Evolutionary conservation across 192 early-diverging fungal genomes (phyloP).

Genomic region (Coemansia javaensis): DNA sequence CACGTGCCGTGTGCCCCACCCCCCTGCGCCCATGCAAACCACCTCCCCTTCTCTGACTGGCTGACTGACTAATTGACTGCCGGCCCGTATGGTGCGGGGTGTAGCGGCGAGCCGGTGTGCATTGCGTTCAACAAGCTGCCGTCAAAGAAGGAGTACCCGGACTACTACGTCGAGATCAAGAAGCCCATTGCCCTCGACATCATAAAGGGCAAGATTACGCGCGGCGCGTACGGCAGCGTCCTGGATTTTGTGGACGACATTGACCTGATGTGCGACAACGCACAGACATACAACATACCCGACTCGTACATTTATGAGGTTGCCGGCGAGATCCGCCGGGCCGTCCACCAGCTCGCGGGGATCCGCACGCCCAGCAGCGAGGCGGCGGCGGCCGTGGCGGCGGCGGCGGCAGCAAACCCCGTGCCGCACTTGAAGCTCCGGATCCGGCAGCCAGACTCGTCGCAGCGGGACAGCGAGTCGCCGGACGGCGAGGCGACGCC

Average conservation of each 20-base stretch:
- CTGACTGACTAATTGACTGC: too few species aligned
- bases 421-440: constrained; percentile 27
- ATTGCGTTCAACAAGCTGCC: constrained; percentile 59
- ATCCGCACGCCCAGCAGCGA: constrained; percentile 2
- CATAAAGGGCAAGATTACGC: constrained; percentile 74
- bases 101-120: constrained; percentile 42
- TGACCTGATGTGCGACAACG: constrained; percentile 86
- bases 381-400: neutral
- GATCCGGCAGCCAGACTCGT: constrained; percentile 13
- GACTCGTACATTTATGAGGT: constrained; percentile 44
- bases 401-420: neutral
- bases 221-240: constrained; percentile 59
- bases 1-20: neutral
- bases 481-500: neutral
- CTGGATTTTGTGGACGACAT: constrained; percentile 73
- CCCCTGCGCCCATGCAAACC: too few species aligned
- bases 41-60: too few species aligned
- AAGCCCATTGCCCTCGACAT: constrained; percentile 87
- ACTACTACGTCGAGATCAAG: constrained; percentile 86
- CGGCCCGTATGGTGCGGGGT: too few species aligned
- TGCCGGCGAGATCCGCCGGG: constrained; percentile 33
- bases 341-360: constrained; percentile 23
- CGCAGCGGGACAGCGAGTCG: constrained; percentile 7
- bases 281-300: constrained; percentile 77
- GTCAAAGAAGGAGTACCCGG: constrained; percentile 69